Evolutionary conservation across 2,329 filamentous ascomycete genomes (phyloP).

Genomic region (Cordyceps tenuipes): DNA sequence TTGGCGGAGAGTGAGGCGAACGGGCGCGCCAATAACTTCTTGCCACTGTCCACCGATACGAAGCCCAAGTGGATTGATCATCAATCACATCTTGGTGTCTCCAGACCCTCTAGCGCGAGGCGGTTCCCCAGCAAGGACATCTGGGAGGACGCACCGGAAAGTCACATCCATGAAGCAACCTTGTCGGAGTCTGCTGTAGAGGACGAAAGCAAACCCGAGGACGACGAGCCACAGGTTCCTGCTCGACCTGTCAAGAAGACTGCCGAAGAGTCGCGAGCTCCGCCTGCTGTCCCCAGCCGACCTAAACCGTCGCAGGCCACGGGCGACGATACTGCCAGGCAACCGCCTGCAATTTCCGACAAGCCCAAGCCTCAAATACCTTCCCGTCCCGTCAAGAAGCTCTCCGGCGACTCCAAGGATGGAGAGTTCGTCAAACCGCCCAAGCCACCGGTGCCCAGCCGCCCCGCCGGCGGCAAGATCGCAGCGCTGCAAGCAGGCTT

Average conservation of each 20-base stretch:
- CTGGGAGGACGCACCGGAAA: conserved; percentile 90
- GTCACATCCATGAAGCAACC: conserved; percentile 68
- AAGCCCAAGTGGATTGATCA: conserved; percentile 38
- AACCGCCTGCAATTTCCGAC: conserved; percentile 38
- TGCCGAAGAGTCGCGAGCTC: conserved; percentile 28
- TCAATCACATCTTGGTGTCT: conserved; percentile 42
- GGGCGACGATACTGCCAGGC: conserved; percentile 27
- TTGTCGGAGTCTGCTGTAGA: conserved; percentile 37
- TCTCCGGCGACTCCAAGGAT: conserved; percentile 32
- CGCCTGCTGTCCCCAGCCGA: conserved; percentile 40
- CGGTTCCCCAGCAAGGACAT: conserved; percentile 88
- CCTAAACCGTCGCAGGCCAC: conserved; percentile 41
- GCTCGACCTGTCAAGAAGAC: conserved; percentile 30
- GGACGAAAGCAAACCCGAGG: conserved; percentile 17
- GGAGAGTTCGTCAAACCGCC: conserved; percentile 38
- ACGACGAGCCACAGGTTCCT: conserved; percentile 23
- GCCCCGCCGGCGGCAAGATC: conserved; percentile 77
- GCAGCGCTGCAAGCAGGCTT: conserved; percentile 86
- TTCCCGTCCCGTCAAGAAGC: conserved; percentile 49
- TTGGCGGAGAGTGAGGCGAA: conserved; percentile 17
- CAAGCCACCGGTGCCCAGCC: conserved; percentile 73
- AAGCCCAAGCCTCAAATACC: conserved; percentile 54
- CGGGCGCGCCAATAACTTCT: conserved; percentile 22
- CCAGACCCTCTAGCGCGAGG: conserved; percentile 48
- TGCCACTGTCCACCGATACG: conserved; percentile 19